Percentiles rank a stretch among this genome's conserved stretches.
Conservation (phyloP, 148 eudicot genomes). For the Rhododendron ovatum region DNA sequence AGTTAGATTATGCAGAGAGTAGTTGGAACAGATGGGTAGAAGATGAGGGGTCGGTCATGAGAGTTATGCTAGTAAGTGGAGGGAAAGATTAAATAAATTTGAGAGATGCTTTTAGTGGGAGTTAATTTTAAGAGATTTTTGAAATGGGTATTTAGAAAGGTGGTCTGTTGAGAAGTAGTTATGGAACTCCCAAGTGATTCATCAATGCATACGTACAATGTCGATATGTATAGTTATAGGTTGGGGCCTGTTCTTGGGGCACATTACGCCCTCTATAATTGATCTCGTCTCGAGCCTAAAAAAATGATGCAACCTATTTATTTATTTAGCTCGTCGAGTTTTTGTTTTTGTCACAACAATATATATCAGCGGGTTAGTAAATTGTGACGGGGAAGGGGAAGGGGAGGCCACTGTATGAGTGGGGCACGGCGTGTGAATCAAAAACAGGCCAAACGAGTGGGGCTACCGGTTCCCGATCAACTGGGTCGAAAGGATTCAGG, state of each 20-base stretch:
- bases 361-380: no score
- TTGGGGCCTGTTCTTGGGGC: neutral
- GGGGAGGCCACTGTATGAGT: no score
- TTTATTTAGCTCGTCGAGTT: neutral
- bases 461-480: no score
- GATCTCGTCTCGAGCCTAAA: neutral
- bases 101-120: slow-evolving; percentile 1
- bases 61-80: neutral
- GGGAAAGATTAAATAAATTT: neutral
- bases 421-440: no score
- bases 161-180: slow-evolving; percentile 25
- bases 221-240: no score
- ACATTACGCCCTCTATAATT: no score
- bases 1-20: neutral
- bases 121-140: neutral
- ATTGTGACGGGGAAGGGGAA: no score
- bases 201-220: no score
- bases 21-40: neutral
- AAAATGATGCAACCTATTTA: neutral
- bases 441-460: no score
- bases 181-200: slow-evolving; percentile 9
- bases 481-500: neutral
- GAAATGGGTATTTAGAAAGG: neutral
- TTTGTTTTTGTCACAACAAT: no score
- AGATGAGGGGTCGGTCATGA: slow-evolving; percentile 1